Evolutionary conservation across 768 basidiomycete species (phyloP).

Genomic region (Lentinula guzmanii): DNA sequence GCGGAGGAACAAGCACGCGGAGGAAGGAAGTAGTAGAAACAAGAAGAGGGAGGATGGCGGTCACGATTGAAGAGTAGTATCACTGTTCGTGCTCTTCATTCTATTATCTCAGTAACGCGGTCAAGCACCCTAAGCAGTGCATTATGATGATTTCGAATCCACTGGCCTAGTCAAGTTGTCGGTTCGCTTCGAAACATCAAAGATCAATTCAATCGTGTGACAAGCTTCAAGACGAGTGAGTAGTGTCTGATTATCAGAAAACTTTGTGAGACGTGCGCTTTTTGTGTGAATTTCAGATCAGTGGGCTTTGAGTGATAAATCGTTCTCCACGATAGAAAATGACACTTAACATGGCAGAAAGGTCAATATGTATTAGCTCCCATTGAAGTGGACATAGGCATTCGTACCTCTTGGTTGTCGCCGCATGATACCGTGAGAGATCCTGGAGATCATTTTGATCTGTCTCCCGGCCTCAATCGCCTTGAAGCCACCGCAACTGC

Average conservation of each 20-base stretch:
- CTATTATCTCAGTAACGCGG: neutral
- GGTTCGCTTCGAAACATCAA: neutral
- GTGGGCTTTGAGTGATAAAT: neutral
- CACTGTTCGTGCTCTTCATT: neutral
- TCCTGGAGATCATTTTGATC: neutral
- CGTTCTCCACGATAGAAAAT: neutral
- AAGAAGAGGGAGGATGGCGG: neutral
- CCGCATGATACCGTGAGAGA: no score
- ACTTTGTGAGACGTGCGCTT: neutral
- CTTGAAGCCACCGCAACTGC: neutral
- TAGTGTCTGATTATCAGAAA: neutral
- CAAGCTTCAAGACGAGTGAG: neutral
- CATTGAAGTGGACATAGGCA: neutral
- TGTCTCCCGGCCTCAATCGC: neutral
- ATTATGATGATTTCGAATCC: neutral
- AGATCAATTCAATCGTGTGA: neutral
- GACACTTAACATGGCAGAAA: neutral
- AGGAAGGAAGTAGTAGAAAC: neutral
- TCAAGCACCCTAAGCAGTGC: neutral
- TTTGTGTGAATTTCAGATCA: neutral
- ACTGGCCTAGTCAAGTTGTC: neutral
- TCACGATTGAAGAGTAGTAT: neutral
- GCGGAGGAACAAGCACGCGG: neutral
- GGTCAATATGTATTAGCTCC: neutral
- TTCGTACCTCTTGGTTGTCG: no score